These are phyloP conservation scores for Penicillium longicatenatum DNA, from an alignment of 495 filamentous ascomycete species.

Conservation along the genomic window DNA sequence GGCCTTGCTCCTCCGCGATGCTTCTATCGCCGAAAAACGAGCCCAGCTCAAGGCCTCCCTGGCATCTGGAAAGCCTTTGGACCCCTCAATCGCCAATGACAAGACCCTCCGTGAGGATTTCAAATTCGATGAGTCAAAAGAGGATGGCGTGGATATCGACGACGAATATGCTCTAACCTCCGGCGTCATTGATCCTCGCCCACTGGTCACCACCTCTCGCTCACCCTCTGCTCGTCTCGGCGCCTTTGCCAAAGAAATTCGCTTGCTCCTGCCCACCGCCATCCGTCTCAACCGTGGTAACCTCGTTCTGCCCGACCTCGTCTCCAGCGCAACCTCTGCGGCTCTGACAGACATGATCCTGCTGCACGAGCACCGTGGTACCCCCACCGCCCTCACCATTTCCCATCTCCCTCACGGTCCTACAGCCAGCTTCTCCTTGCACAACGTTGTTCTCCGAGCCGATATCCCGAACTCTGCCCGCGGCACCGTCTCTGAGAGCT, in stretches of 20 bases:
- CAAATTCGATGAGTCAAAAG: slow-evolving; percentile 85
- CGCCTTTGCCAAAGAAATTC: slow-evolving; percentile 94
- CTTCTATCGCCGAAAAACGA: slow-evolving; percentile 88
- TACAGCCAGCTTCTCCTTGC: slow-evolving; percentile 85
- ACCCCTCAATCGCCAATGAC: slow-evolving; percentile 87
- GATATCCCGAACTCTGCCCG: slow-evolving; percentile 87
- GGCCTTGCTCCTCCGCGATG: slow-evolving; percentile 80
- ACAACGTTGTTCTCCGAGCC: slow-evolving; percentile 91
- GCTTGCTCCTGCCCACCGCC: slow-evolving; percentile 84
- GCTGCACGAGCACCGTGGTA: slow-evolving; percentile 91
- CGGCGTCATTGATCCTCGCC: slow-evolving; percentile 81
- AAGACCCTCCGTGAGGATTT: slow-evolving; percentile 82
- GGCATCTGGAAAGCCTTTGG: slow-evolving; percentile 81
- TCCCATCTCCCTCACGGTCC: slow-evolving; percentile 93
- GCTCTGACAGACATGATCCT: slow-evolving; percentile 83
- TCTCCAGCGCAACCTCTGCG: slow-evolving; percentile 74
- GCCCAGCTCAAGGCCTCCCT: slow-evolving; percentile 83
- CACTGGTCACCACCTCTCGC: slow-evolving; percentile 89
- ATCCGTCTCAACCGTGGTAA: slow-evolving; percentile 93
- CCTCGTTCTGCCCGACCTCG: slow-evolving; percentile 80
- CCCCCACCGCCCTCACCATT: slow-evolving; percentile 86
- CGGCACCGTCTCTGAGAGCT: slow-evolving; percentile 91
- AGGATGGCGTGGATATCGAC: slow-evolving; percentile 70
- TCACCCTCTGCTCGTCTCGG: slow-evolving; percentile 82
- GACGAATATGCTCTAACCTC: slow-evolving; percentile 90